Percentiles rank a stretch among this genome's conserved stretches.
Conservation (phyloP, 352 stramenopile genomes). For the Thalassiosira gravida region DNA sequence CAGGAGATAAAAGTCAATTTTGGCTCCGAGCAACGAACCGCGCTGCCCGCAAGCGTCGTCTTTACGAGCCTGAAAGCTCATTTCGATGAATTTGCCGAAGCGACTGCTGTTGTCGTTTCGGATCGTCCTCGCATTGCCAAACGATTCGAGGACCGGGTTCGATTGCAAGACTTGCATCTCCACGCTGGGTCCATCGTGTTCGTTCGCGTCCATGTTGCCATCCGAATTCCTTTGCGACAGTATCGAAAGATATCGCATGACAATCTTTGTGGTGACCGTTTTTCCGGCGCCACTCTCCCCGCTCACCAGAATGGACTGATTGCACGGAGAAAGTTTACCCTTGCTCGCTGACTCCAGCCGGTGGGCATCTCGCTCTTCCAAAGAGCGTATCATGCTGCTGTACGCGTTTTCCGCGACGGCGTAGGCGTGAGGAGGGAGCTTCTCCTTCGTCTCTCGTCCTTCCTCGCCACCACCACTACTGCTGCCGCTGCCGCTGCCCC, state of each 20-base stretch:
- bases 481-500: background rate
- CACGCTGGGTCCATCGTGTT: conserved; percentile 55
- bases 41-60: background rate
- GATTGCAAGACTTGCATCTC: conserved; percentile 92
- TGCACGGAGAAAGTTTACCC: conserved; percentile 18
- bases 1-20: conserved; percentile 87
- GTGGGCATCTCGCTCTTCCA: conserved; percentile 47
- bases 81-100: conserved; percentile 85
- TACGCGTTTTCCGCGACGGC: conserved; percentile 87
- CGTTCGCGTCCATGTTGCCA: conserved; percentile 1
- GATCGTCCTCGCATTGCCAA: conserved; percentile 92
- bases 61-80: background rate
- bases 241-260: conserved; percentile 92
- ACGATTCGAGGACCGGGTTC: conserved; percentile 98
- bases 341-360: conserved; percentile 16
- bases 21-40: background rate
- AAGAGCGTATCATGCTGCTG: conserved; percentile 86
- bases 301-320: conserved; percentile 90
- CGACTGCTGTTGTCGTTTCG: conserved; percentile 87
- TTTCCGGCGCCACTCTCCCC: conserved; percentile 88
- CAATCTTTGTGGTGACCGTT: conserved; percentile 92
- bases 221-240: background rate
- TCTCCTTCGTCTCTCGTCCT: conserved; percentile 4
- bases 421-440: conserved; percentile 79
- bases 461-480: conserved; percentile 1